Evolutionary conservation across 495 filamentous ascomycete species (phyloP).

Genomic region (Evansstolkia leycettana): DNA sequence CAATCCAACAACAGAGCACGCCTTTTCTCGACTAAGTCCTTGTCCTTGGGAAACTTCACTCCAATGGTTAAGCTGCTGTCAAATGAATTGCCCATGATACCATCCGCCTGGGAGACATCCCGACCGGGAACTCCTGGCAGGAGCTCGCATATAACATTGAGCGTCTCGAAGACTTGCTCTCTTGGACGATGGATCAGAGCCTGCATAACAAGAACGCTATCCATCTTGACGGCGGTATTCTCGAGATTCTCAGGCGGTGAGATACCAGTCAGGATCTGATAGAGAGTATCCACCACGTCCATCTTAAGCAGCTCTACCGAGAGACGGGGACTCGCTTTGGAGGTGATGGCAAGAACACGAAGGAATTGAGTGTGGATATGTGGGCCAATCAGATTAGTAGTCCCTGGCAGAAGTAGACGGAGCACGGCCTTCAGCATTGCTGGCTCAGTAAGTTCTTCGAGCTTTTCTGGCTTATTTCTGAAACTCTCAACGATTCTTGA

Average conservation of each 20-base stretch:
- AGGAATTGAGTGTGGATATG: slow-evolving; percentile 97
- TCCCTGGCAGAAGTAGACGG: slow-evolving; percentile 84
- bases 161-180: slow-evolving; percentile 92
- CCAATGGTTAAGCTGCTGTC: slow-evolving; percentile 18
- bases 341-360: slow-evolving; percentile 74
- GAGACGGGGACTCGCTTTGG: slow-evolving; percentile 72
- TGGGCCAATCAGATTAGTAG: slow-evolving; percentile 87
- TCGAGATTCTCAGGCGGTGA: slow-evolving; percentile 75
- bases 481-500: slow-evolving; percentile 97
- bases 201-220: slow-evolving; percentile 98
- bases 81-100: slow-evolving; percentile 37
- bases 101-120: slow-evolving; percentile 34
- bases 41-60: slow-evolving; percentile 29
- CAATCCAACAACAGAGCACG: slow-evolving; percentile 65
- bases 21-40: slow-evolving; percentile 65
- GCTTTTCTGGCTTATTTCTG: slow-evolving; percentile 68
- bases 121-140: slow-evolving; percentile 45
- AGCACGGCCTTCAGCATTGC: slow-evolving; percentile 78
- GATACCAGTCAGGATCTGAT: slow-evolving; percentile 94
- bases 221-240: slow-evolving; percentile 77
- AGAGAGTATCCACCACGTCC: slow-evolving; percentile 95
- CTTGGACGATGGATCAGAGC: slow-evolving; percentile 92
- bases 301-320: slow-evolving; percentile 90
- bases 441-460: slow-evolving; percentile 83
- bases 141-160: slow-evolving; percentile 96